A percentile compares a stretch with the other conserved stretches of the same genome.
phyloP scores from a whole-genome alignment of 2,329 filamentous ascomycete species.

The Neopestalotiopsis sp. region DNA sequence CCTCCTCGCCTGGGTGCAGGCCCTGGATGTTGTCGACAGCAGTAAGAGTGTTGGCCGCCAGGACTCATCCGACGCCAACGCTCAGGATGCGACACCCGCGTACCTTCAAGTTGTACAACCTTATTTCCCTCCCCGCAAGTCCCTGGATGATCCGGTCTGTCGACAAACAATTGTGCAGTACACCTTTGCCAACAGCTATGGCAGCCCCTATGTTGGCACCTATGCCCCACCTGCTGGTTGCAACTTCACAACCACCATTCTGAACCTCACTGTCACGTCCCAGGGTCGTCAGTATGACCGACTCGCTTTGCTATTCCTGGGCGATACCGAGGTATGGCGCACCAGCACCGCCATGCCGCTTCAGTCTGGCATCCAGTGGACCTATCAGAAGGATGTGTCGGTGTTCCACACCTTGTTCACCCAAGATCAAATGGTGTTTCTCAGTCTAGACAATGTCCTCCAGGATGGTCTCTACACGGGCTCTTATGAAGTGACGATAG shows the following conservation, averaged over 20 bases:
- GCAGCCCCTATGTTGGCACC: conserved; percentile 31
- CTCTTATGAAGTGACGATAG: conserved; percentile 62
- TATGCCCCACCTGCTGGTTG: conserved; percentile 33
- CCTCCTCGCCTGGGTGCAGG: neutral
- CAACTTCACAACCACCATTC: conserved; percentile 39
- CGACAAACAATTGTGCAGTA: conserved; percentile 31
- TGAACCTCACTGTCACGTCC: conserved; percentile 67
- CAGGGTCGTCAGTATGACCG: conserved; percentile 67
- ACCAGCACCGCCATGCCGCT: conserved; percentile 71
- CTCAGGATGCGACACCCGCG: neutral
- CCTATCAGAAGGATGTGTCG: conserved; percentile 68
- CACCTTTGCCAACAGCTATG: conserved; percentile 35
- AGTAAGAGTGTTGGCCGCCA: neutral
- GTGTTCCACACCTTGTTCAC: conserved; percentile 59
- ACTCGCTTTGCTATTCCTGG: conserved; percentile 64
- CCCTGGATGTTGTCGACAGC: neutral
- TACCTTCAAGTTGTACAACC: conserved; percentile 34
- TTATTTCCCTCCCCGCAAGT: conserved; percentile 30
- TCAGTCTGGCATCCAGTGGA: conserved; percentile 55
- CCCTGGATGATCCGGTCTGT: conserved; percentile 27
- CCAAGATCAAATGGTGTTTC: conserved; percentile 62
- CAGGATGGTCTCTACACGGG: conserved; percentile 62
- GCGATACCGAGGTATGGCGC: conserved; percentile 68
- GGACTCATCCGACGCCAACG: neutral
- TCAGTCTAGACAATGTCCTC: conserved; percentile 66